Evolutionary conservation across 352 stramenopile species (phyloP), one percentile per base, ranked within the genome.

Genomic region (Globisporangium mamillatum): DNA sequence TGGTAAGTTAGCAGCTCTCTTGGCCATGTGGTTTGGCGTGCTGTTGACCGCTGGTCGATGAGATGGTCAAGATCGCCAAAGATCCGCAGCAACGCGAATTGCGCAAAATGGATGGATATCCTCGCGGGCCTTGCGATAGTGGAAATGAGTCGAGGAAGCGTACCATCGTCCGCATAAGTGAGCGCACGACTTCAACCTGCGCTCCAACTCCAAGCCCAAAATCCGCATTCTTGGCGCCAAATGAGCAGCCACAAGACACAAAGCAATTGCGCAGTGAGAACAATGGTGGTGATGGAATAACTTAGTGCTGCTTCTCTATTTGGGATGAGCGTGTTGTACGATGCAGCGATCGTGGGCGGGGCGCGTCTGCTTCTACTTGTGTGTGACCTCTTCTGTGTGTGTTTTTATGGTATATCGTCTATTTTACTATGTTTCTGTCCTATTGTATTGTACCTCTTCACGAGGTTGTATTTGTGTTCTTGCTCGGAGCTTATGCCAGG

Each of bases 401-500:
- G 56, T 62, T 36, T 62, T 62, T 62, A 27, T 62, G 32, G 32
- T 62, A 50, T 62, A 29, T 62, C 32, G 20, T 50, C 56, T 62
- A 62, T 62, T 62, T 50, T 62, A 62, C 56, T 62, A 24, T 57
- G 16, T 62, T 62, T 62, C 44, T 62, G 44, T 52, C 44, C 56
- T 50, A 62, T 62, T 48, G 32, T 62, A 5, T n/a, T 16, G 32
- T 50, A 62, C 56, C 56, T 62, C 56, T 48, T 29, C 20, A 50
- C 32, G 5, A 62, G 38, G 38, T 46, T 46, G 38, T 46, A 20
- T 46, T 14, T 46, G 38, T 18, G 22, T 32, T 60, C 18, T 27
- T 27, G 25, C 1, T 29, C 14, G 1, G 4, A 34, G n/a, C 36
- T 57, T 70, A 94, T 36, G 83, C 84, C 66, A 94, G 69, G 73